These are phyloP conservation scores for Fraxinus xanthoxyloides DNA, from an alignment of 305 asterid genomes.

Conservation along the genomic window DNA sequence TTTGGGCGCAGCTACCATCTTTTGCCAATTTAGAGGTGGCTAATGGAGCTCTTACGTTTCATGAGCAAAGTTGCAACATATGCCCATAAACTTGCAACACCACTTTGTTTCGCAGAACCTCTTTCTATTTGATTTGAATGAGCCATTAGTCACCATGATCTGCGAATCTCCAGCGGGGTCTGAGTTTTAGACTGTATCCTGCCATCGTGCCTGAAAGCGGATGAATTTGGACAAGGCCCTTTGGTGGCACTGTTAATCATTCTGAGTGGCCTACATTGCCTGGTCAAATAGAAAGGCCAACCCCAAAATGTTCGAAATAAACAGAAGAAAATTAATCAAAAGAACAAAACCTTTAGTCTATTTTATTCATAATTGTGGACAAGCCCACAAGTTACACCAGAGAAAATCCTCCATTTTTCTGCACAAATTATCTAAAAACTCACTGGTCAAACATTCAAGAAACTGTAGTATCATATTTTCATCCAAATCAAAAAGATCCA, in stretches of 20 bases:
- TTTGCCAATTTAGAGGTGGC: slow-evolving; percentile 36
- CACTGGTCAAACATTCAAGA: not conserved
- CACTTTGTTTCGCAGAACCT: slow-evolving; percentile 30
- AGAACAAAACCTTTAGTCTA: not conserved
- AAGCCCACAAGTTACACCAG: not conserved
- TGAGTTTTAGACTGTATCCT: slow-evolving; percentile 5
- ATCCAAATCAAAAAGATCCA: not conserved
- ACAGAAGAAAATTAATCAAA: not conserved
- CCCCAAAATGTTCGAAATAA: not conserved
- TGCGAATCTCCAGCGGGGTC: not conserved
- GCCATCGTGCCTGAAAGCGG: not conserved
- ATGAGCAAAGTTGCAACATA: slow-evolving; percentile 29
- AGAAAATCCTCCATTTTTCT: not conserved
- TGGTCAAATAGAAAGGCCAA: not conserved
- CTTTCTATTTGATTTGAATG: slow-evolving; percentile 27
- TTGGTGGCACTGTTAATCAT: not conserved
- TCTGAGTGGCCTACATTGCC: not conserved
- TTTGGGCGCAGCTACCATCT: slow-evolving; percentile 25
- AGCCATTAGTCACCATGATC: not conserved
- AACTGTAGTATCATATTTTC: not conserved
- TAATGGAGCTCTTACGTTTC: slow-evolving; percentile 23
- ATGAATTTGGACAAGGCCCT: not conserved
- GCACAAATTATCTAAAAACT: not conserved
- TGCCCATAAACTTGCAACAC: slow-evolving; percentile 26
- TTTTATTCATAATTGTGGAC: not conserved